Percentiles rank a stretch among this genome's conserved stretches.
These are phyloP conservation scores for Botryotinia globosa DNA, from an alignment of 2,329 filamentous ascomycete genomes.

Conservation along the genomic window DNA sequence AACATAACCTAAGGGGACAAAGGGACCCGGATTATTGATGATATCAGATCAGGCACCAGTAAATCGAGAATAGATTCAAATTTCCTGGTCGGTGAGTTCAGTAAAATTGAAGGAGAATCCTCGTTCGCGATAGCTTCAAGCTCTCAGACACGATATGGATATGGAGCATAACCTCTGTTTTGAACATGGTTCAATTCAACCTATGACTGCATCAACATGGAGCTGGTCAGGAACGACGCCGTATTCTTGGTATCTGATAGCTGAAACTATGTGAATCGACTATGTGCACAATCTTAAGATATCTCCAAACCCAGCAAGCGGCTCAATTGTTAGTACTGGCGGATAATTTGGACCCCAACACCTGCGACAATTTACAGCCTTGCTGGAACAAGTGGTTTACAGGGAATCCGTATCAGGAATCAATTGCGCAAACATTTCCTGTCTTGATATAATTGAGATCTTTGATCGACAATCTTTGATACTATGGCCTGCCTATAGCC, in stretches of 20 bases:
- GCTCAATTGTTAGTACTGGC: background rate
- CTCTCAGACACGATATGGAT: background rate
- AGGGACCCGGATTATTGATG: background rate
- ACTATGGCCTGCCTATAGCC: background rate
- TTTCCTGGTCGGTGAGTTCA: background rate
- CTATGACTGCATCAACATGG: background rate
- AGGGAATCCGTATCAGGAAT: background rate
- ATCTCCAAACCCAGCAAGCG: background rate
- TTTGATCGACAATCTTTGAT: background rate
- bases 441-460: background rate
- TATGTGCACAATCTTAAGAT: background rate
- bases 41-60: conserved; percentile 14
- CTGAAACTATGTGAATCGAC: background rate
- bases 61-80: background rate
- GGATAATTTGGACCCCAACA: background rate
- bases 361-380: background rate
- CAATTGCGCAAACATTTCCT: background rate
- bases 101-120: background rate
- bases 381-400: background rate
- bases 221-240: background rate
- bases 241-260: background rate
- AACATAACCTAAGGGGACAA: background rate
- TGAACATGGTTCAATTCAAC: background rate
- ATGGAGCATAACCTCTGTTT: background rate
- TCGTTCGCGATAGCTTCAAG: background rate